Percentiles rank a stretch among this genome's conserved stretches.
Evolutionary conservation across 257 asterid genomes (phyloP).

Genomic region (Marsdenia floribunda): DNA sequence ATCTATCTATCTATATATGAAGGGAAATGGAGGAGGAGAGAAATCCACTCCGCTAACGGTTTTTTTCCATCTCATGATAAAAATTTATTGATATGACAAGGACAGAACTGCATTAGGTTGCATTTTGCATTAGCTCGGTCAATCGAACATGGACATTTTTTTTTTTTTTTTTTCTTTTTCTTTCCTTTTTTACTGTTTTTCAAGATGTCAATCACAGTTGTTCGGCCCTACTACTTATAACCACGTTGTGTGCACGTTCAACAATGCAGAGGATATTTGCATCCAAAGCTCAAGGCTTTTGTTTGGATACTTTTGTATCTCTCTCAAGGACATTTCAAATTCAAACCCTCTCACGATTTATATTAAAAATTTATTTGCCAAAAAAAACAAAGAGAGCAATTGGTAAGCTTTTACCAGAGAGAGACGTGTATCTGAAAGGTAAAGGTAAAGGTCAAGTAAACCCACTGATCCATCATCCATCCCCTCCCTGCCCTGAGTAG

Average conservation of each 20-base stretch:
- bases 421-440: constrained; percentile 21
- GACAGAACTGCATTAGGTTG: background rate
- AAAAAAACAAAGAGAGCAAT: background rate
- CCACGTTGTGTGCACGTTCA: constrained; percentile 17
- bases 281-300: constrained; percentile 43
- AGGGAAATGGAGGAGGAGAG: constrained; percentile 8
- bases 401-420: constrained; percentile 5
- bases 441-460: constrained; percentile 6
- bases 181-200: constrained; percentile 23
- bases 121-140: constrained; percentile 26
- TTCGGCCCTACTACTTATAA: constrained; percentile 21
- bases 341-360: background rate
- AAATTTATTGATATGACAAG: constrained; percentile 17
- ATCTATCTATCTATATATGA: constrained; percentile 21
- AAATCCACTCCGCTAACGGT: constrained; percentile 41
- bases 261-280: constrained; percentile 20
- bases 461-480: background rate
- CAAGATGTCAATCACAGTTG: constrained; percentile 26
- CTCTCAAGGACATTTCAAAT: background rate
- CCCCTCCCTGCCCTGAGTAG: background rate
- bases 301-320: constrained; percentile 27
- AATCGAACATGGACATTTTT: constrained; percentile 22
- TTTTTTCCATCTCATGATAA: constrained; percentile 28
- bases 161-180: no score
- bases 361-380: constrained; percentile 3